Conservation (phyloP, 2,329 filamentous ascomycete genomes). For the Orbilia quercus region DNA sequence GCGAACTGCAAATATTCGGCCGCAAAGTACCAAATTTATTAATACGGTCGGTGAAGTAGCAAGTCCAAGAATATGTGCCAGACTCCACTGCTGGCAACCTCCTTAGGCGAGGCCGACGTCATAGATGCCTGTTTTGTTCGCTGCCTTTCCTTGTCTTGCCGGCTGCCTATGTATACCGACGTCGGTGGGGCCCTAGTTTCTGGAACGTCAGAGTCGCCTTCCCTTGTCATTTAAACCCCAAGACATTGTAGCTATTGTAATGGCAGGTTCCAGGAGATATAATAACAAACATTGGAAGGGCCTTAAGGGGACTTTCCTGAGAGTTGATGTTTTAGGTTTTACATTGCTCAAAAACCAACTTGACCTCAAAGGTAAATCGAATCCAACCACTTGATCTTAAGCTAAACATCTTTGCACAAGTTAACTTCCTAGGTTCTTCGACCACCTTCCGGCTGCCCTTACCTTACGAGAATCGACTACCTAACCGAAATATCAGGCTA, state of each 20-base stretch:
- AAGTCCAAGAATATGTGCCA: constrained; percentile 4
- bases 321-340: too few relatives aligned
- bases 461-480: background rate
- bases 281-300: too few relatives aligned
- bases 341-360: background rate
- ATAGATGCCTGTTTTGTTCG: constrained; percentile 38
- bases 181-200: background rate
- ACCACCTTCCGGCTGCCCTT: background rate
- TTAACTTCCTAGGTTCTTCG: too few relatives aligned
- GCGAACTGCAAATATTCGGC: constrained; percentile 18
- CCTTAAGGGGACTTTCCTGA: too few relatives aligned
- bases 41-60: background rate
- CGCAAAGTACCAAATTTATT: constrained; percentile 29
- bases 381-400: constrained; percentile 2
- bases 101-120: constrained; percentile 49
- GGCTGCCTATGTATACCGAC: constrained; percentile 1
- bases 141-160: constrained; percentile 29
- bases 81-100: constrained; percentile 23
- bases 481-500: background rate
- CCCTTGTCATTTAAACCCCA: background rate
- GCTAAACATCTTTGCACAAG: background rate
- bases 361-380: background rate
- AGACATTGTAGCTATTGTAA: background rate
- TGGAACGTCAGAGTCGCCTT: background rate
- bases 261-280: constrained; percentile 7